Percentiles rank a stretch among this genome's conserved stretches.
These are phyloP conservation scores for Irineochytrium annulatum DNA, from an alignment of 192 early-diverging fungal species.

Conservation along the genomic window DNA sequence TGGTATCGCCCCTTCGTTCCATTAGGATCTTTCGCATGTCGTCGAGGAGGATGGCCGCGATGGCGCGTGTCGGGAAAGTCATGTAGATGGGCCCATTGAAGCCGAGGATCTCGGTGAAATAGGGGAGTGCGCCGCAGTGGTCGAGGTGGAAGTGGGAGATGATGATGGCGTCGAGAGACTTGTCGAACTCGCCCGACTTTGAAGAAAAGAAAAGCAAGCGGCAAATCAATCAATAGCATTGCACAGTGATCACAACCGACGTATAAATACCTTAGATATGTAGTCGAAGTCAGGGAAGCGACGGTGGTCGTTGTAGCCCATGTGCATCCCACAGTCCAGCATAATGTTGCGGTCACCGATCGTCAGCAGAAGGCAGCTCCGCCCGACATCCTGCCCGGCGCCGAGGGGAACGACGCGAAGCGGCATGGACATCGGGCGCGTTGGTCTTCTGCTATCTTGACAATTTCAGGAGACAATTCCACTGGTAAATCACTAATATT, in stretches of 20 bases:
- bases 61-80: constrained; percentile 96
- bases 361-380: constrained; percentile 87
- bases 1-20: constrained; percentile 82
- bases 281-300: constrained; percentile 94
- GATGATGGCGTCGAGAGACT: constrained; percentile 84
- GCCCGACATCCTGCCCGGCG: constrained; percentile 90
- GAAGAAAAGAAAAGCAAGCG: too few relatives aligned
- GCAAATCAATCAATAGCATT: too few relatives aligned
- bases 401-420: constrained; percentile 69
- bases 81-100: constrained; percentile 97
- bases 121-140: constrained; percentile 95
- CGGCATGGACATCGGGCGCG: constrained; percentile 40
- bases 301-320: constrained; percentile 91
- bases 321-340: constrained; percentile 56
- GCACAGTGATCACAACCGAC: too few relatives aligned
- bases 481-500: too few relatives aligned
- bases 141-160: constrained; percentile 98
- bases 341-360: constrained; percentile 95
- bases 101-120: constrained; percentile 92
- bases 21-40: constrained; percentile 92
- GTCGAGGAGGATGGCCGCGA: constrained; percentile 87
- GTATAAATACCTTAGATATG: too few relatives aligned
- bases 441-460: too few relatives aligned
- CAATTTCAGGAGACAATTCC: too few relatives aligned
- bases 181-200: constrained; percentile 75